These are phyloP conservation scores for Grammothele lineata DNA, from an alignment of 768 basidiomycete genomes.

Conservation along the genomic window DNA sequence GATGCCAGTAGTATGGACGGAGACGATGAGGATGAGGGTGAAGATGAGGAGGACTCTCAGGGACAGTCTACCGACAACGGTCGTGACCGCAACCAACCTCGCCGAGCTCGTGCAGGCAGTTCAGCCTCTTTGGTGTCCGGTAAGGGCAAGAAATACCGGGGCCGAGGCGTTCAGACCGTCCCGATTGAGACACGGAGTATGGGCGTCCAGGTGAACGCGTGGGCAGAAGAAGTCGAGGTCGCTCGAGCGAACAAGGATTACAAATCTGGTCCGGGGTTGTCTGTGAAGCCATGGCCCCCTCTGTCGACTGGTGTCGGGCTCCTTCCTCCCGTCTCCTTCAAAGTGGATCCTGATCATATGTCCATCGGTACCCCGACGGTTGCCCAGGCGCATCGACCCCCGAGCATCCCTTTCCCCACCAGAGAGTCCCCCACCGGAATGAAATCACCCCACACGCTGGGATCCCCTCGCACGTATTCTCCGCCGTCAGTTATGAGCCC, in stretches of 20 bases:
- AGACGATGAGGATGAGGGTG: constrained; percentile 74
- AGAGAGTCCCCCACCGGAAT: constrained; percentile 27
- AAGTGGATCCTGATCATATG: constrained; percentile 20
- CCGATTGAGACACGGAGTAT: constrained; percentile 48
- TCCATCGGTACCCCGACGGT: constrained; percentile 17
- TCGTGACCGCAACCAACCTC: constrained; percentile 16
- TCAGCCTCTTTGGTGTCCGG: constrained; percentile 30
- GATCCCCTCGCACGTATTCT: constrained; percentile 26
- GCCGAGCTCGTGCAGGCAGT: constrained; percentile 27
- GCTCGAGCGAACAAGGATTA: constrained; percentile 6
- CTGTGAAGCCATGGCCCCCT: constrained; percentile 9
- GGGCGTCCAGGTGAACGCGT: constrained; percentile 52
- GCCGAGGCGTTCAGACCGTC: constrained; percentile 69
- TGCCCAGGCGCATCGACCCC: constrained; percentile 9
- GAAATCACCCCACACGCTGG: constrained; percentile 22
- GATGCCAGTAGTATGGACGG: constrained; percentile 79
- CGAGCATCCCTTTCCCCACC: constrained; percentile 23
- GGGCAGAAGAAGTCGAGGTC: constrained; percentile 10
- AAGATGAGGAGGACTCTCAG: constrained; percentile 39
- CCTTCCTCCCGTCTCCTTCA: constrained; percentile 21
- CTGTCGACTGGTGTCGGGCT: constrained; percentile 10
- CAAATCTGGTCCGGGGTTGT: constrained; percentile 6
- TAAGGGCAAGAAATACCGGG: constrained; percentile 55
- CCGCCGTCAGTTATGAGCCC: constrained; percentile 19
- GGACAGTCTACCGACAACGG: constrained; percentile 7